Evolutionary conservation across 208 protist species (phyloP), one percentile per base, ranked within the genome.

Genomic region (Tritrichomonas musculus): DNA sequence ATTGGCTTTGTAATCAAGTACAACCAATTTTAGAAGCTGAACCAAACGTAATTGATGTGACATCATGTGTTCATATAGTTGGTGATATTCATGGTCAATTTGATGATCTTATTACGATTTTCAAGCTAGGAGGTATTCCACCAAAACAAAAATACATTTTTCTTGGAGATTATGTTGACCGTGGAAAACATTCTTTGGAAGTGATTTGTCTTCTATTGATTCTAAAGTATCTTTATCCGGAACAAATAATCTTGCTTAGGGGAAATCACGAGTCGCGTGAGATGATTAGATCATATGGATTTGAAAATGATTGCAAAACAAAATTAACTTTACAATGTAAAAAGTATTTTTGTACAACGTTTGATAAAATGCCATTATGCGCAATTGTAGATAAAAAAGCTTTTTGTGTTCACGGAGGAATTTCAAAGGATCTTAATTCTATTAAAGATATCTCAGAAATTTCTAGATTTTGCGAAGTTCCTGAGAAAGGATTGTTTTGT

Each of bases 251-350:
- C 50, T 36, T 95, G n/a, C 9, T 95, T 0, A 75, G 95, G 30
- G 95, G 95, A 22, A 95, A 95, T 92, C 95, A 95, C 92, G 94
- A 95, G 41, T 93, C 92, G 72, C 50, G 64, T 30, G 88, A 84
- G 17, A 93, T 95, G 65, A 94, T 53, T 20, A 47, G 57, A 57
- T 33, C 27, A 4, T 95, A 93, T 80, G 94, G 94, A 27, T 95
- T 95, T 66, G 47, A 69, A 30, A 66, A 94, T 27, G 94, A 95
- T 93, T 95, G 97, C 93, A 66, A 97, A n/a, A 60, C 93, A 41
- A 98, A 98, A 94, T 98, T 98, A 93, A 96, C 95, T 55, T 95
- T 96, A 41, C 22, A 39, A n/a, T 8, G n/a, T 8, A 73, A 36
- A 5, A 11, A 27, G 25, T 50, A 20, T 17, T 93, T 93, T 44